phyloP scores from a whole-genome alignment of 225 moss, liverwort and hornwort genomes.

The Marchantia polymorpha region DNA sequence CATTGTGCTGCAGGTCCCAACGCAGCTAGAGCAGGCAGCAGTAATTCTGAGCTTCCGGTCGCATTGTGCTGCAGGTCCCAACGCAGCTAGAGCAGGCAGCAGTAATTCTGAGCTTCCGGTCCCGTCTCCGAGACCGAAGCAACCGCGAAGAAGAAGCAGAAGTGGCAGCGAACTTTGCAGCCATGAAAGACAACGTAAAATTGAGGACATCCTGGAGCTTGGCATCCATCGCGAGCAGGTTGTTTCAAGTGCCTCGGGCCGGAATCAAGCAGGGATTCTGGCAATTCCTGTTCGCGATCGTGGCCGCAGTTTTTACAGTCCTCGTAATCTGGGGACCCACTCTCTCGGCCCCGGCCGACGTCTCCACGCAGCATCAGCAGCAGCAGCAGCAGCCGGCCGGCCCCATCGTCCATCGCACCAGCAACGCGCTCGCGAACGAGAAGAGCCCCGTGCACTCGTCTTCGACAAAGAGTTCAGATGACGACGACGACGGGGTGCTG shows the following conservation, averaged over 20 bases:
- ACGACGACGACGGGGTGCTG: background rate
- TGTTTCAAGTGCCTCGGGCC: background rate
- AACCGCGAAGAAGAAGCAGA: too few species aligned
- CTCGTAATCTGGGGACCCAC: slow-evolving; percentile 15
- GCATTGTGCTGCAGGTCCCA: background rate
- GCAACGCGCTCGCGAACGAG: background rate
- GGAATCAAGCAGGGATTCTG: background rate
- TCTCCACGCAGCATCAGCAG: background rate
- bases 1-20: too few species aligned
- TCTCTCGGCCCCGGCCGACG: background rate
- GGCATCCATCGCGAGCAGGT: background rate
- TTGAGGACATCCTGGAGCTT: background rate
- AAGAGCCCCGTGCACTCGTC: background rate
- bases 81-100: background rate
- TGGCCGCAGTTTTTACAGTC: slow-evolving; percentile 3
- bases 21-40: too few species aligned
- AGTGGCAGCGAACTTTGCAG: background rate
- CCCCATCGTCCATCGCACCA: background rate
- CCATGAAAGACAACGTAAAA: slow-evolving; percentile 16
- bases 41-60: too few species aligned
- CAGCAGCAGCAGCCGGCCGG: background rate
- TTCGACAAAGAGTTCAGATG: background rate
- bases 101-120: too few species aligned
- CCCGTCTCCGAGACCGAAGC: too few species aligned
- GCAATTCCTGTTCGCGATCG: background rate